Evolutionary conservation across 2,329 filamentous ascomycete species (phyloP), one percentile per base, ranked within the genome.

Genomic region (Ascochyta fabae): DNA sequence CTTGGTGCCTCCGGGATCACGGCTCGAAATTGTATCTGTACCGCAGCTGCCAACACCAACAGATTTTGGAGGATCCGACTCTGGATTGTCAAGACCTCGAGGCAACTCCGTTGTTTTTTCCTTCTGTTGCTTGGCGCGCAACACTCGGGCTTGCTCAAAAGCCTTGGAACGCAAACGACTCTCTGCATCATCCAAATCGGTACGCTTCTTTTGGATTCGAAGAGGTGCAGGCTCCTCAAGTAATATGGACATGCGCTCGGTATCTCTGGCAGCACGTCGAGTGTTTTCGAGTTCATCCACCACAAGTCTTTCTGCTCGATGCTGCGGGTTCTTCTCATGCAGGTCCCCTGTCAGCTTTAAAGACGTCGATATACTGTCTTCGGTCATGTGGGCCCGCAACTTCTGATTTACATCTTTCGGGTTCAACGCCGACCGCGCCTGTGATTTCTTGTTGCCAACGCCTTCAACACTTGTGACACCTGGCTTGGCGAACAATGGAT

Each of bases 101-200:
- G 15, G 3, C 36, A 49, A 40, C 16, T 23, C 6, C 7, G 27
- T 34, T 1, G 59, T 24, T 4, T 42, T 23, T n/a, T 31, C 34
- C 6, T 52, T 46, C 29, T 61, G 56, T 15, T 52, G 45, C 10
- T 54, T 26, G 1, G 40, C 42, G 10, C 56, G 56, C 4, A 51
- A 8, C 1, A 22, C 27, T 22, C 23, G 36, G 3, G 51, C 38
- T 1, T 39, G 52, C 12, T 56, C 39, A 9, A 59, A 42, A 1
- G 34, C 53, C 6, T 48, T 33, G n/a, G 49, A 41, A 5, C 7
- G 23, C 24, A 15, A 10, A 26, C 3, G 23, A 19, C 16, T 38
- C 6, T 24, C 36, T 31, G 33, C 5, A 23, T 6, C 6, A 4
- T 13, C 23, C 7, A 19, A 8, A 13, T 16, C 6, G 15, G 22